A percentile compares a stretch with the other conserved stretches of the same genome.
These are phyloP conservation scores for Eucalyptus leucophloia DNA, from an alignment of 345 rosid genomes.

Conservation along the genomic window DNA sequence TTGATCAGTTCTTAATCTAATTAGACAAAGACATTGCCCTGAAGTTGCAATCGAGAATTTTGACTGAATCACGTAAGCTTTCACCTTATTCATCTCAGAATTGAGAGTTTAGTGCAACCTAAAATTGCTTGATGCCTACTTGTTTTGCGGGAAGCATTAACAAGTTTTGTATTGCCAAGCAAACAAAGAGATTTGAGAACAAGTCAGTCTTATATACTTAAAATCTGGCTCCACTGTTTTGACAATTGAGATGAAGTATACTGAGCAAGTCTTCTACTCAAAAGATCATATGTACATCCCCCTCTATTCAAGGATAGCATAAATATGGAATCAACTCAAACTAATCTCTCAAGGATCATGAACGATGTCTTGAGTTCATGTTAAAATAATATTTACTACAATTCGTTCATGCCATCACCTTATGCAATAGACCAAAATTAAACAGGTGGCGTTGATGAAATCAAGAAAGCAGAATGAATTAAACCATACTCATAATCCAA, in stretches of 20 bases:
- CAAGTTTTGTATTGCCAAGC: neutral
- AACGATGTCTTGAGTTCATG: neutral
- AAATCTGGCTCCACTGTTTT: neutral
- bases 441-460: neutral
- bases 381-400: neutral
- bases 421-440: rapidly evolving
- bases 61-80: rapidly evolving
- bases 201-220: neutral
- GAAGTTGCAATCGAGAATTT: neutral
- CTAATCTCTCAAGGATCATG: neutral
- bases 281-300: rapidly evolving
- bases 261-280: neutral
- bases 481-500: neutral
- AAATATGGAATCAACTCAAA: neutral
- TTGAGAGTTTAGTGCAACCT: neutral
- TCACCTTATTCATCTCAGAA: neutral
- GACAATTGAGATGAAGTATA: neutral
- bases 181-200: neutral
- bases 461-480: neutral
- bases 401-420: neutral
- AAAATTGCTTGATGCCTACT: neutral
- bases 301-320: neutral
- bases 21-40: neutral
- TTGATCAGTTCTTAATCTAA: neutral
- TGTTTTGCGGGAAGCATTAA: neutral